Conservation (phyloP, 1,284 basidiomycete species). For the Earliella scabrosa region DNA sequence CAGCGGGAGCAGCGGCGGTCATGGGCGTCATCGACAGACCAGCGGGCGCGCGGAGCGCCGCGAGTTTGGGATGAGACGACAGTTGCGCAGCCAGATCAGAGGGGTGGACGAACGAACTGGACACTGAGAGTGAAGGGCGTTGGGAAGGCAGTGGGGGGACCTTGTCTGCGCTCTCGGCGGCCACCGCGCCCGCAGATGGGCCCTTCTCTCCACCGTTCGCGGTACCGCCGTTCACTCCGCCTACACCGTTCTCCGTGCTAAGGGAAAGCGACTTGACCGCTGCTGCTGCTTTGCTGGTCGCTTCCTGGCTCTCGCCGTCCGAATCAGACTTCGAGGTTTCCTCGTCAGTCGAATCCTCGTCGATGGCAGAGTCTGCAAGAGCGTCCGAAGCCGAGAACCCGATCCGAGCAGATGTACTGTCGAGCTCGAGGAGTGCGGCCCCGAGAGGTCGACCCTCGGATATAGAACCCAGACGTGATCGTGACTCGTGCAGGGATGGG, state of each 20-base stretch:
- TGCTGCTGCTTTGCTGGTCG: no score
- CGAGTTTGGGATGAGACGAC: conserved; percentile 55
- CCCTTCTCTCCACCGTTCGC: no score
- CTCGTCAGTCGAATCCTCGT: conserved; percentile 39
- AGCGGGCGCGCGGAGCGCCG: conserved; percentile 48
- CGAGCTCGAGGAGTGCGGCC: conserved; percentile 28
- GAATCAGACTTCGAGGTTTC: conserved; percentile 37
- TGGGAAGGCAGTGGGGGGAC: conserved; percentile 14
- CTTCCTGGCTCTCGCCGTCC: conserved; percentile 38
- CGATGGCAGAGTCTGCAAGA: conserved; percentile 47
- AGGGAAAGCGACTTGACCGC: no score
- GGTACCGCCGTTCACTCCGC: no score
- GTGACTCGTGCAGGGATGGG: conserved; percentile 23
- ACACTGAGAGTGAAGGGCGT: conserved; percentile 15
- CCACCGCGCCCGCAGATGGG: not conserved
- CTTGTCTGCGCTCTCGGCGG: conserved; percentile 14
- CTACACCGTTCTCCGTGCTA: no score
- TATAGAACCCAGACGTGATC: conserved; percentile 32
- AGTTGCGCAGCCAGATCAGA: conserved; percentile 56
- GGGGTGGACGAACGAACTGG: conserved; percentile 35
- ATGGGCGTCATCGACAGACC: conserved; percentile 36
- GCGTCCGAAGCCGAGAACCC: conserved; percentile 41
- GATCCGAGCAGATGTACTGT: conserved; percentile 31
- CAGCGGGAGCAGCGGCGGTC: conserved; percentile 27
- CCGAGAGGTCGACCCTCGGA: conserved; percentile 26